phyloP scores from a whole-genome alignment of 768 basidiomycete genomes.

The Phaeotremella skinneri region DNA sequence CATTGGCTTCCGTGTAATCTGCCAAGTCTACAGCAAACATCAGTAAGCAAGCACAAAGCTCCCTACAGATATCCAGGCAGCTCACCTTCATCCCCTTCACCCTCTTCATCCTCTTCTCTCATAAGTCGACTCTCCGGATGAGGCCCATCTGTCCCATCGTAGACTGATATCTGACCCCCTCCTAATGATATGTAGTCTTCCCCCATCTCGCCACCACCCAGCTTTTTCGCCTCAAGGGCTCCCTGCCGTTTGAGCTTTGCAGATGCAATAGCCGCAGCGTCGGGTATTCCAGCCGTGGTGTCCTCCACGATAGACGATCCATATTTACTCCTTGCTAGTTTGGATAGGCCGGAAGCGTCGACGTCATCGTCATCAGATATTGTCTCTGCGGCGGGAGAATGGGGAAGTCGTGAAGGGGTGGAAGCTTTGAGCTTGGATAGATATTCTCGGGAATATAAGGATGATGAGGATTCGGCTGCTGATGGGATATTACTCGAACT shows the following conservation, averaged over 20 bases:
- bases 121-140: slow-evolving; percentile 53
- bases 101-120: slow-evolving; percentile 55
- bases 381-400: slow-evolving; percentile 17
- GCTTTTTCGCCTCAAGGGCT: slow-evolving; percentile 35
- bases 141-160: slow-evolving; percentile 44
- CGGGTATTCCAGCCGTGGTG: slow-evolving; percentile 50
- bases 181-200: slow-evolving; percentile 54
- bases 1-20: slow-evolving; percentile 49
- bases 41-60: background rate
- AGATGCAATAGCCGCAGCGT: slow-evolving; percentile 50
- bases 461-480: slow-evolving; percentile 5
- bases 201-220: slow-evolving; percentile 13
- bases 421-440: slow-evolving; percentile 52
- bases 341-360: slow-evolving; percentile 30
- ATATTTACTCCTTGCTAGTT: slow-evolving; percentile 48
- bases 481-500: slow-evolving; percentile 7
- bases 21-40: slow-evolving; percentile 39
- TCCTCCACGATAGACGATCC: slow-evolving; percentile 32
- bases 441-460: slow-evolving; percentile 52
- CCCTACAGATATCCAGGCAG: no score
- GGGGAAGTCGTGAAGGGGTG: slow-evolving; percentile 43
- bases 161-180: slow-evolving; percentile 46
- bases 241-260: slow-evolving; percentile 52
- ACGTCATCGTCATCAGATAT: slow-evolving; percentile 19
- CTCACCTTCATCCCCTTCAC: slow-evolving; percentile 50